These are phyloP conservation scores for Phlegmacium glaucopus DNA, from an alignment of 768 basidiomycete genomes.

Conservation along the genomic window DNA sequence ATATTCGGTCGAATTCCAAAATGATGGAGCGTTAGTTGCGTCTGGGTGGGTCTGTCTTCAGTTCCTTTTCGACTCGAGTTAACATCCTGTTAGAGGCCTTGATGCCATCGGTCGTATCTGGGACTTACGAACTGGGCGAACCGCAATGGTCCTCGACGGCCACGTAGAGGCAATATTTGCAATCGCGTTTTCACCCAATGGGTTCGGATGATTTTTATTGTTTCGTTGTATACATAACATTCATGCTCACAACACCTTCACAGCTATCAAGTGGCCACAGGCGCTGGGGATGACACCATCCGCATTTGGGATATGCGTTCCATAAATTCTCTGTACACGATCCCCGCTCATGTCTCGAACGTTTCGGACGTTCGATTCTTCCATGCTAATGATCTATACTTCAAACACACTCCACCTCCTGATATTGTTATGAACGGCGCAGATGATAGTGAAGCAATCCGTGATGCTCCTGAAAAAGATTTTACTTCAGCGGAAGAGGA, in stretches of 20 bases:
- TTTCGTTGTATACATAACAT: not conserved
- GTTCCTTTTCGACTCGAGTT: slow-evolving; percentile 4
- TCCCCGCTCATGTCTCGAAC: slow-evolving; percentile 93
- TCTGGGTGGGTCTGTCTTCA: slow-evolving; percentile 68
- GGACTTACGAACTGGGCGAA: slow-evolving; percentile 93
- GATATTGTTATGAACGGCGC: slow-evolving; percentile 50
- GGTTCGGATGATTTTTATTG: slow-evolving; percentile 50
- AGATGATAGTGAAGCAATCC: slow-evolving; percentile 35
- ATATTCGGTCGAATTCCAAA: slow-evolving; percentile 93
- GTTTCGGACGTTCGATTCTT: slow-evolving; percentile 96
- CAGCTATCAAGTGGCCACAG: slow-evolving; percentile 97
- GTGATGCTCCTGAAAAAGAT: slow-evolving; percentile 36
- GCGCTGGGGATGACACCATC: slow-evolving; percentile 95
- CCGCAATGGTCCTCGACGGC: slow-evolving; percentile 97
- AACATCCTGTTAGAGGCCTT: slow-evolving; percentile 59
- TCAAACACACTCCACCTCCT: slow-evolving; percentile 34
- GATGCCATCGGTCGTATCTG: slow-evolving; percentile 97
- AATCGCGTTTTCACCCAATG: slow-evolving; percentile 93
- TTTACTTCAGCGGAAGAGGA: slow-evolving; percentile 50
- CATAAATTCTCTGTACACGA: slow-evolving; percentile 89
- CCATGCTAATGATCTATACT: slow-evolving; percentile 57
- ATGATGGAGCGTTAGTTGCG: slow-evolving; percentile 88
- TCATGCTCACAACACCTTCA: slow-evolving; percentile 11
- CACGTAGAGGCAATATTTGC: slow-evolving; percentile 92
- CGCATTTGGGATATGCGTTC: slow-evolving; percentile 98